phyloP scores from a whole-genome alignment of 2,329 filamentous ascomycete genomes.

The Lecanicillium sp. region DNA sequence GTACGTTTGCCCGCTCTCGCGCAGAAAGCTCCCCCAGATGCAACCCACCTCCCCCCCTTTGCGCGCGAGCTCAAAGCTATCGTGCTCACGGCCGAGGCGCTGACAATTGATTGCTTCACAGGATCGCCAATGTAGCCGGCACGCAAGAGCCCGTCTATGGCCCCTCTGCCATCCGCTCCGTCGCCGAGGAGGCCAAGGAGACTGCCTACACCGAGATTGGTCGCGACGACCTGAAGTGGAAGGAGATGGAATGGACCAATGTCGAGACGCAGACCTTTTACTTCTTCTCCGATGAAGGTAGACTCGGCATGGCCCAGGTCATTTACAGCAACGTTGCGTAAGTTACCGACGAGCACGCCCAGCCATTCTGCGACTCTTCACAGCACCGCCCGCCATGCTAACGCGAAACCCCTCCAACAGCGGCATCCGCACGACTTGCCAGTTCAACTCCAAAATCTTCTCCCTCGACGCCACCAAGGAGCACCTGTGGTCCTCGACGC shows the following conservation, averaged over 20 bases:
- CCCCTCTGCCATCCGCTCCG: conserved; percentile 76
- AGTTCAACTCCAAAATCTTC: conserved; percentile 94
- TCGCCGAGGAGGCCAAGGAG: conserved; percentile 71
- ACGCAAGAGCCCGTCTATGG: conserved; percentile 97
- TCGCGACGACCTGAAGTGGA: conserved; percentile 78
- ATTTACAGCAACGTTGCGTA: conserved; percentile 98
- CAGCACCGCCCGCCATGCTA: no score
- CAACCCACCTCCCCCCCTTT: no score
- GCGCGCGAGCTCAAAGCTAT: conserved; percentile 17
- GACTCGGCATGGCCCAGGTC: conserved; percentile 75
- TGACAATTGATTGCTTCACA: conserved; percentile 24
- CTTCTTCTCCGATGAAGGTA: conserved; percentile 71
- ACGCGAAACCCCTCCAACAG: conserved; percentile 49
- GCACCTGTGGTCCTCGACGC: conserved; percentile 77
- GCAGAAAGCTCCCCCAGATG: conserved; percentile 14
- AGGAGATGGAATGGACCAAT: conserved; percentile 70
- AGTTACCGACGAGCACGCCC: conserved; percentile 26
- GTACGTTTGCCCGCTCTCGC: conserved; percentile 50
- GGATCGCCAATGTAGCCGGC: conserved; percentile 75
- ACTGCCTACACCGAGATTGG: conserved; percentile 75
- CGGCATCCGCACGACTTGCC: conserved; percentile 80
- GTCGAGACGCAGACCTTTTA: conserved; percentile 98
- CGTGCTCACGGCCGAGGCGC: conserved; percentile 14
- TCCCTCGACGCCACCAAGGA: conserved; percentile 66
- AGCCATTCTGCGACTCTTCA: background rate